Percentiles rank a stretch among this genome's conserved stretches.
These are phyloP conservation scores for Gonium pectorale DNA, from an alignment of 139 green algal species.

Conservation along the genomic window DNA sequence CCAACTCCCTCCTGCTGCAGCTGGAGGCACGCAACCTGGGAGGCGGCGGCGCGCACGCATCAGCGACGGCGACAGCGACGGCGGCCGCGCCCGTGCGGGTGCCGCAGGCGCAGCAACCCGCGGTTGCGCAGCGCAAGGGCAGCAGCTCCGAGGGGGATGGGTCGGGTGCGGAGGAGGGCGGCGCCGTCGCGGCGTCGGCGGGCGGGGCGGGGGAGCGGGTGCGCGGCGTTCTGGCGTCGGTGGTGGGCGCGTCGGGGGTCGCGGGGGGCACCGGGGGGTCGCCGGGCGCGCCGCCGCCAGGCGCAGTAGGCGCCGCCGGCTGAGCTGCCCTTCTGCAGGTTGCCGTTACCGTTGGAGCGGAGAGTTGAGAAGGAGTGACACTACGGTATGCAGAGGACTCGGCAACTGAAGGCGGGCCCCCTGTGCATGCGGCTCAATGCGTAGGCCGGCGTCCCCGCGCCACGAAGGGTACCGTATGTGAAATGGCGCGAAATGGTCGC, in stretches of 20 bases:
- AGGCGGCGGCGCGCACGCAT: neutral
- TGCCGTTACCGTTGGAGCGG: too few relatives aligned
- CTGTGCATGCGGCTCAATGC: too few relatives aligned
- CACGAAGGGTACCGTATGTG: too few relatives aligned
- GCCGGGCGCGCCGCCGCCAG: too few relatives aligned
- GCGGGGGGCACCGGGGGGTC: too few relatives aligned
- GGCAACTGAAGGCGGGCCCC: too few relatives aligned
- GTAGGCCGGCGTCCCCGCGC: too few relatives aligned
- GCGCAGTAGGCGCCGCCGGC: too few relatives aligned
- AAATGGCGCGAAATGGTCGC: too few relatives aligned
- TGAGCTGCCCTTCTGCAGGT: too few relatives aligned
- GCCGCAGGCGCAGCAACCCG: neutral
- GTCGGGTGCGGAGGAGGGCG: neutral
- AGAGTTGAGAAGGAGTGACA: too few relatives aligned
- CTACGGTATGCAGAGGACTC: too few relatives aligned
- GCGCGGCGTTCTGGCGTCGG: neutral
- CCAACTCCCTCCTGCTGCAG: slow-evolving; percentile 89
- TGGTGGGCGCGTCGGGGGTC: neutral
- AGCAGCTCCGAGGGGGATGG: neutral
- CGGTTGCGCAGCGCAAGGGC: neutral
- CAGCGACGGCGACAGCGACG: neutral
- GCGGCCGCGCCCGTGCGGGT: neutral
- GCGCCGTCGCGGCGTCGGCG: neutral
- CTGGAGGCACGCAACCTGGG: slow-evolving; percentile 29
- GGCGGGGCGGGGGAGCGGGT: neutral